Percentiles rank a stretch among this genome's conserved stretches.
Evolutionary conservation across 257 asterid genomes (phyloP).

Genomic region (Anisodus acutangulus): DNA sequence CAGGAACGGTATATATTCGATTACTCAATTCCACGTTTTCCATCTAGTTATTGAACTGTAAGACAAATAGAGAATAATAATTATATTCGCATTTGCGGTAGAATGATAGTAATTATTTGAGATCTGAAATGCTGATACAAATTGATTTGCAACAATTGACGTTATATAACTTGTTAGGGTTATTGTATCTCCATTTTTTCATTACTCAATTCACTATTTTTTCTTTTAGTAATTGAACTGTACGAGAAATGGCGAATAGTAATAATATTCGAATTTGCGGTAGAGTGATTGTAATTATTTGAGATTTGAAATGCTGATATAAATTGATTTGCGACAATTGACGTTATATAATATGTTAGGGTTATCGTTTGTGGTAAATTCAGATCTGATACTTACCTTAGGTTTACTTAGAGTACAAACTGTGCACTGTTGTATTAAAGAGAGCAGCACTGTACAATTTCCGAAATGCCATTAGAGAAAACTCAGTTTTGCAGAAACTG

Average conservation of each 20-base stretch:
- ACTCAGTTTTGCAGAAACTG: background rate
- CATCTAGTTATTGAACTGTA: background rate
- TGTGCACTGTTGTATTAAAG: background rate
- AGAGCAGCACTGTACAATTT: background rate
- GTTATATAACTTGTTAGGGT: background rate
- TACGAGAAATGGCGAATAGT: too few relatives aligned
- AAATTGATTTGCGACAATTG: background rate
- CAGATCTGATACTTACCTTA: background rate
- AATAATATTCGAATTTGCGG: background rate
- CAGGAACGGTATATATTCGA: too few relatives aligned
- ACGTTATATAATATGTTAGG: background rate
- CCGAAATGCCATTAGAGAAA: background rate
- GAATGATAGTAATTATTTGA: background rate
- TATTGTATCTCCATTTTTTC: background rate
- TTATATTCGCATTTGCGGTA: background rate
- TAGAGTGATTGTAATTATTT: background rate
- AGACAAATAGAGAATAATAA: too few relatives aligned
- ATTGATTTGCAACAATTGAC: background rate
- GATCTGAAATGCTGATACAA: conserved; percentile 10
- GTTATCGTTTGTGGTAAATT: background rate
- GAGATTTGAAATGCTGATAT: background rate
- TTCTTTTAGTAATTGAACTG: background rate
- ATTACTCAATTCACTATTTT: too few relatives aligned
- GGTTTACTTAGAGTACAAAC: background rate
- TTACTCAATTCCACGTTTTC: too few relatives aligned